A percentile compares a stretch with the other conserved stretches of the same genome.
phyloP scores from a whole-genome alignment of 1,284 basidiomycete genomes.

The Cutaneotrichosporon sp. region DNA sequence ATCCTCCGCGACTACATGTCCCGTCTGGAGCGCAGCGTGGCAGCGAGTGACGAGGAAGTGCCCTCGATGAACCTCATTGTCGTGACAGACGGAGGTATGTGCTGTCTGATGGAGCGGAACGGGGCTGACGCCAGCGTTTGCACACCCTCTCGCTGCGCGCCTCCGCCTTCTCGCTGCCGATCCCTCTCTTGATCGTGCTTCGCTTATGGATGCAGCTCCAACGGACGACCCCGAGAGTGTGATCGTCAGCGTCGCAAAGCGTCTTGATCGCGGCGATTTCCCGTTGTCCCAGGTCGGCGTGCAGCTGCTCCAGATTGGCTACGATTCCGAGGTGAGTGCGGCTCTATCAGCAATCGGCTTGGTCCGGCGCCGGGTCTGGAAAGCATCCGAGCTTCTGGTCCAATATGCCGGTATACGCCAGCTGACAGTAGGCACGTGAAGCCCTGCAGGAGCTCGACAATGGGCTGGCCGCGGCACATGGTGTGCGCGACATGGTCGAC shows the following conservation, averaged over 20 bases:
- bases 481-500: conserved; percentile 50
- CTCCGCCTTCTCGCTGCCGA: conserved; percentile 16
- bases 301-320: conserved; percentile 53
- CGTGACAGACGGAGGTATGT: conserved; percentile 41
- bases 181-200: conserved; percentile 18
- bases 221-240: conserved; percentile 46
- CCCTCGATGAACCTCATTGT: conserved; percentile 50
- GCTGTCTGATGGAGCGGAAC: neutral
- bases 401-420: neutral
- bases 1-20: conserved; percentile 50
- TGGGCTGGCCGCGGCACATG: conserved; percentile 36
- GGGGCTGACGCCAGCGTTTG: conserved; percentile 33
- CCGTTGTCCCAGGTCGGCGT: conserved; percentile 53
- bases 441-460: conserved; percentile 52
- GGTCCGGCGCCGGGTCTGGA: neutral
- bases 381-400: neutral
- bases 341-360: neutral
- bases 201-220: conserved; percentile 29
- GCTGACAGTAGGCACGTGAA: conserved; percentile 33
- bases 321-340: conserved; percentile 39
- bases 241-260: conserved; percentile 34
- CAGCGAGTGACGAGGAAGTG: conserved; percentile 13
- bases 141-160: conserved; percentile 30
- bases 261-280: conserved; percentile 51
- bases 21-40: conserved; percentile 36